Conservation (phyloP, 1,284 basidiomycete genomes). For the Ganoderma multipileum region DNA sequence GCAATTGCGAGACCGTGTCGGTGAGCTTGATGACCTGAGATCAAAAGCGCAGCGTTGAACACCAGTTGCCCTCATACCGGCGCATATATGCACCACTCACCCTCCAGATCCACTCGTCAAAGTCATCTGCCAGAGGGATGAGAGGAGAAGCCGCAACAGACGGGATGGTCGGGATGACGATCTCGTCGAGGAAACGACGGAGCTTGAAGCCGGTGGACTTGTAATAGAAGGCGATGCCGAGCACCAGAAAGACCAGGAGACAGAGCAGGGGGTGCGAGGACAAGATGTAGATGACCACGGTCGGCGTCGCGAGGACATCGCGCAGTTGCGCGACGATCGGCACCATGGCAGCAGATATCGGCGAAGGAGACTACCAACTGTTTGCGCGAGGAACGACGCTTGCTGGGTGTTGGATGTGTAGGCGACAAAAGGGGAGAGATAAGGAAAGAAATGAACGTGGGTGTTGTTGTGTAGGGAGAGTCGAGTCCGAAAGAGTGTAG, state of each 20-base stretch:
- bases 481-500: too few relatives aligned
- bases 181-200: not conserved
- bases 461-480: not conserved
- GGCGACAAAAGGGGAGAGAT: not conserved
- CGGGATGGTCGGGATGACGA: not conserved
- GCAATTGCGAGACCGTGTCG: not conserved
- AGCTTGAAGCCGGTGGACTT: conserved; percentile 1
- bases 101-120: not conserved
- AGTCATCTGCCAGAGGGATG: not conserved
- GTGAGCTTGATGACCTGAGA: not conserved
- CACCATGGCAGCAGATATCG: not conserved
- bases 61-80: not conserved
- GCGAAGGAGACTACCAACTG: not conserved
- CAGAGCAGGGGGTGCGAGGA: not conserved
- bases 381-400: too few relatives aligned
- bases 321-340: not conserved
- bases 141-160: not conserved
- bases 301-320: not conserved
- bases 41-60: too few relatives aligned
- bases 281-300: not conserved
- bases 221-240: not conserved
- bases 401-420: not conserved
- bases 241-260: not conserved
- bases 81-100: not conserved
- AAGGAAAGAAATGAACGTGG: not conserved